phyloP scores from a whole-genome alignment of 768 basidiomycete species.

The Xerocomus spinulosus region DNA sequence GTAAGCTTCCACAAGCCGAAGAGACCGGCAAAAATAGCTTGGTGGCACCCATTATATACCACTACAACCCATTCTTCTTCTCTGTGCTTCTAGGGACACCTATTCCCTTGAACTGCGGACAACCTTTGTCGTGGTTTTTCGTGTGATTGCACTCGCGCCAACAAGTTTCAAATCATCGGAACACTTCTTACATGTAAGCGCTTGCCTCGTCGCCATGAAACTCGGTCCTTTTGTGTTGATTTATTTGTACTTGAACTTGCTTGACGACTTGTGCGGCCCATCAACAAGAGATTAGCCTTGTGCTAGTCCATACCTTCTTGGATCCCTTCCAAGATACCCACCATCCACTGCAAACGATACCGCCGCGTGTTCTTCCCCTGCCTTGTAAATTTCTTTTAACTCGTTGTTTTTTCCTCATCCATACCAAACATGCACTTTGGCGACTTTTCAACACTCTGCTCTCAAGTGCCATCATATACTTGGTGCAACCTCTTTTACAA shows the following conservation, averaged over 20 bases:
- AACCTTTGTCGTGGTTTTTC: not conserved
- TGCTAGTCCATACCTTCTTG: conserved; percentile 17
- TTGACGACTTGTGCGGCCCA: conserved; percentile 24
- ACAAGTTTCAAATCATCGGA: not conserved
- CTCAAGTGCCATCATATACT: conserved; percentile 70
- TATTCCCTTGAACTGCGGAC: too few relatives aligned
- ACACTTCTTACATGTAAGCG: conserved; percentile 16
- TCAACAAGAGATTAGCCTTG: conserved; percentile 17
- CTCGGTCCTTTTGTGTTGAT: conserved; percentile 27
- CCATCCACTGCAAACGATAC: conserved; percentile 1
- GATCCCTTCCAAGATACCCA: conserved; percentile 14
- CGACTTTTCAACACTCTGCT: conserved; percentile 67
- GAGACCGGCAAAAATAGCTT: too few relatives aligned
- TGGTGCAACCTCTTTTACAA: conserved; percentile 95
- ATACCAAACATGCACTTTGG: conserved; percentile 54
- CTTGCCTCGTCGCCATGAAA: conserved; percentile 16
- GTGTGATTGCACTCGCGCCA: too few relatives aligned
- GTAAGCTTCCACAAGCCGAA: too few relatives aligned
- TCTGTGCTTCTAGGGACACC: not conserved
- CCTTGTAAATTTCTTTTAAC: not conserved
- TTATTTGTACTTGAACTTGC: conserved; percentile 28
- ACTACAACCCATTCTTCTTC: not conserved
- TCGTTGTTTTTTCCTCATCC: not conserved
- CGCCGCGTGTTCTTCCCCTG: conserved; percentile 1
- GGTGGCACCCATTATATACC: too few relatives aligned